Evolutionary conservation across 108 stramenopile genomes (phyloP).

Genomic region (Skeletonema potamos): DNA sequence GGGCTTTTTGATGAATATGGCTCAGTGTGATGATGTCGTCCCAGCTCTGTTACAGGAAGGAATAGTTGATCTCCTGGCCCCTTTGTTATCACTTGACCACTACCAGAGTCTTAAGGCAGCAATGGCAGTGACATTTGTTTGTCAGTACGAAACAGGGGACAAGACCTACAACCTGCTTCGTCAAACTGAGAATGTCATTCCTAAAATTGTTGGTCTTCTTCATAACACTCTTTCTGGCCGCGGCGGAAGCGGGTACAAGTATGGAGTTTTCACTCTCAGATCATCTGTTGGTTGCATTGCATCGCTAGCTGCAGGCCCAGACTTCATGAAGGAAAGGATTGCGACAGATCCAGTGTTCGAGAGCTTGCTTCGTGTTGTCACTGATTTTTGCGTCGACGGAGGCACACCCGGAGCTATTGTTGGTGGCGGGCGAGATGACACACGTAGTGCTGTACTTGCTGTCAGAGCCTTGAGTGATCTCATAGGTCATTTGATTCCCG

Average conservation of each 20-base stretch:
- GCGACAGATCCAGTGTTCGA: conserved; percentile 86
- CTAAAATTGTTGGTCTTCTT: conserved; percentile 83
- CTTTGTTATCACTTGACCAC: conserved; percentile 84
- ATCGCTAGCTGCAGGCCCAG: conserved; percentile 85
- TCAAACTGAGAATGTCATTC: conserved; percentile 91
- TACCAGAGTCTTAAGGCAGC: conserved; percentile 92
- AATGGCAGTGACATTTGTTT: conserved; percentile 91
- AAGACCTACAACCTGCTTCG: conserved; percentile 88
- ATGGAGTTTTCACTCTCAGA: conserved; percentile 89
- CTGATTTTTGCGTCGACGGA: conserved; percentile 90
- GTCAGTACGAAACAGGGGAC: conserved; percentile 86
- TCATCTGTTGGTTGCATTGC: conserved; percentile 89
- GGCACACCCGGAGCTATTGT: conserved; percentile 89
- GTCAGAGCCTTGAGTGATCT: conserved; percentile 73
- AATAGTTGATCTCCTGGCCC: conserved; percentile 86
- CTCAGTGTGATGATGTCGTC: conserved; percentile 89
- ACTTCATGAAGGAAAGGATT: conserved; percentile 91
- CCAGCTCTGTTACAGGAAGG: conserved; percentile 82
- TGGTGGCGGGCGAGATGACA: conserved; percentile 85
- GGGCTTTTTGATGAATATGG: conserved; percentile 92
- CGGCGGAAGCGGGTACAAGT: conserved; percentile 91
- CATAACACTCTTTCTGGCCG: conserved; percentile 89
- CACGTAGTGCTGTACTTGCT: conserved; percentile 82
- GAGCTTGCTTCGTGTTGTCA: conserved; percentile 81
- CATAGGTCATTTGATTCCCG: conserved; percentile 83